Evolutionary conservation across 2,329 filamentous ascomycete species (phyloP).

Genomic region (Xylaria sp.): DNA sequence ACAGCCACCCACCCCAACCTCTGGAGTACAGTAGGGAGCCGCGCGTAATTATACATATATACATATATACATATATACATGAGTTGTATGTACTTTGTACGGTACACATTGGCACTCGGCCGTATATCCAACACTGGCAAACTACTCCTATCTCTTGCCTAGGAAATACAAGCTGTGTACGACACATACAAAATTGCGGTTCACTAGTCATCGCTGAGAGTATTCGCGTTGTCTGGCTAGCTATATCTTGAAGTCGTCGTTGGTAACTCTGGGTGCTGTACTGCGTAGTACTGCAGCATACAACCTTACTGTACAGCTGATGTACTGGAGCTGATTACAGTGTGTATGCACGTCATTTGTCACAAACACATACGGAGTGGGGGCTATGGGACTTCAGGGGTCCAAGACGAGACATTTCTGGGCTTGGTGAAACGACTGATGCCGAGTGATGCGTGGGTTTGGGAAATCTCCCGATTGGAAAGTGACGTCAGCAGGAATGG

Average conservation of each 20-base stretch:
- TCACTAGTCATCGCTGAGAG: neutral
- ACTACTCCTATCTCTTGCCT: neutral
- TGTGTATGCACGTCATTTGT: constrained; percentile 8
- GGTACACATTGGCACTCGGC: neutral
- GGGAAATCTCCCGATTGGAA: neutral
- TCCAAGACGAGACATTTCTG: constrained; percentile 12
- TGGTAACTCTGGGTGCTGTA: neutral
- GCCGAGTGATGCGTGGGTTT: neutral
- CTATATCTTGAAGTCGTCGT: neutral
- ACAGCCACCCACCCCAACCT: constrained; percentile 22
- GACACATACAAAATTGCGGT: neutral
- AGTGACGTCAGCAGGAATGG: constrained; percentile 24
- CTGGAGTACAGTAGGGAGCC: constrained; percentile 8
- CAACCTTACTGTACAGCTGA: neutral
- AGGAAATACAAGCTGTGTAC: neutral
- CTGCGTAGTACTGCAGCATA: neutral
- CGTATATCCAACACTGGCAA: neutral
- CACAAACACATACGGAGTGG: neutral
- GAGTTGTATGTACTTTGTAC: too few relatives aligned
- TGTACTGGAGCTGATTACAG: neutral
- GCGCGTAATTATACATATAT: constrained; percentile 29
- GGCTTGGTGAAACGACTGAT: constrained; percentile 14
- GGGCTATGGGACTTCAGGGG: neutral
- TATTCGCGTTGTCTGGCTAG: neutral
- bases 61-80: too few relatives aligned